phyloP scores from a whole-genome alignment of 371 early-diverging fungal species.

The Mortierella sp. region DNA sequence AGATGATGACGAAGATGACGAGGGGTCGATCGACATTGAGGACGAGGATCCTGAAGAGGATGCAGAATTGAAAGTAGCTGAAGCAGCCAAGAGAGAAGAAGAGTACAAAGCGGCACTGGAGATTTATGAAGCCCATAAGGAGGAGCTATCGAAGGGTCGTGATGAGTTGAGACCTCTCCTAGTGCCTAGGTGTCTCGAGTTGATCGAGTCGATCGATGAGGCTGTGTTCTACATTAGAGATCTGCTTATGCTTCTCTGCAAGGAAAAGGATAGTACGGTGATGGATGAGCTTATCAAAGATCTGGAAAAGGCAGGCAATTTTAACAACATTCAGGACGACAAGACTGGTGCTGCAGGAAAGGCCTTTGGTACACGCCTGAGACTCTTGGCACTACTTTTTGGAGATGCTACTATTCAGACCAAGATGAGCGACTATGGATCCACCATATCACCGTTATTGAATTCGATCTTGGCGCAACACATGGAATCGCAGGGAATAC shows the following conservation, averaged over 20 bases:
- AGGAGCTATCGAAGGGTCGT: conserved; percentile 60
- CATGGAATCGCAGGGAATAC: neutral
- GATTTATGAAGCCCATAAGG: conserved; percentile 47
- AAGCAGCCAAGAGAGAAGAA: conserved; percentile 19
- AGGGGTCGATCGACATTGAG: conserved; percentile 36
- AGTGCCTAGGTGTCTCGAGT: conserved; percentile 60
- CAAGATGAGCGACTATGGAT: conserved; percentile 54
- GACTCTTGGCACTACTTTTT: conserved; percentile 75
- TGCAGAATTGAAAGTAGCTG: conserved; percentile 22
- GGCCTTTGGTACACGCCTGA: conserved; percentile 61
- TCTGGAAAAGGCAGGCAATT: conserved; percentile 1
- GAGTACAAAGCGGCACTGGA: conserved; percentile 20
- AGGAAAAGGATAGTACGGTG: conserved; percentile 59
- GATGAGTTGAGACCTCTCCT: conserved; percentile 59
- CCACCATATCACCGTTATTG: conserved; percentile 56
- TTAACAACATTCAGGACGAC: conserved; percentile 14
- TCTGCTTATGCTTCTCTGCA: conserved; percentile 61
- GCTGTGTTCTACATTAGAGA: conserved; percentile 80
- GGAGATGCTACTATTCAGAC: conserved; percentile 66
- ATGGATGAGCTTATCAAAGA: conserved; percentile 55
- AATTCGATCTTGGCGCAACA: conserved; percentile 57
- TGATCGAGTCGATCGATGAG: conserved; percentile 74
- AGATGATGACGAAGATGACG: conserved; percentile 28
- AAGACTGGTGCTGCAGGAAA: conserved; percentile 19
- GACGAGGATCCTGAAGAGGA: conserved; percentile 27